Conservation (phyloP, 2,329 filamentous ascomycete genomes). For the Exophiala sp. region DNA sequence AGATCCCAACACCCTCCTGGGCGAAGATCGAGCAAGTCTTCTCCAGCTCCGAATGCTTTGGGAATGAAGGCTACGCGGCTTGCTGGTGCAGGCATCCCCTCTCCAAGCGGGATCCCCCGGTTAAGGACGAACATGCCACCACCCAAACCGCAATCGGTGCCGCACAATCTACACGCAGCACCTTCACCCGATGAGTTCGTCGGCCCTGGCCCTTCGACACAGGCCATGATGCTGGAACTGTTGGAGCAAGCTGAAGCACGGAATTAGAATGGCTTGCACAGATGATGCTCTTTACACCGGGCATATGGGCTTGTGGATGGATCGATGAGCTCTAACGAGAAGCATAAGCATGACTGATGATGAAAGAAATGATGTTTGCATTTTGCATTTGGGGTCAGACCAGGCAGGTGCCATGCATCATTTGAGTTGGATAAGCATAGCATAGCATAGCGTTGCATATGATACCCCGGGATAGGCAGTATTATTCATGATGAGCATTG, state of each 20-base stretch:
- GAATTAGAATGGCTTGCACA: background rate
- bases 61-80: no score
- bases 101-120: no score
- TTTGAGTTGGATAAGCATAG: background rate
- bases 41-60: no score
- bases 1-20: no score
- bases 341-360: background rate
- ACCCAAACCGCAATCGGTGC: background rate
- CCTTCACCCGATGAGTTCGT: conserved; percentile 13
- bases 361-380: background rate
- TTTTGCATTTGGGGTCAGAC: no score
- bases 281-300: background rate
- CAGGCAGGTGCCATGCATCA: no score
- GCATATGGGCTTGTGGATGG: background rate
- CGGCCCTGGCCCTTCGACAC: conserved; percentile 19
- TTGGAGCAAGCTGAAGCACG: conserved; percentile 16
- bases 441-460: background rate
- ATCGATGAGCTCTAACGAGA: background rate
- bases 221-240: conserved; percentile 19
- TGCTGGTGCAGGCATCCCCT: no score
- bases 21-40: no score
- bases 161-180: background rate
- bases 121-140: background rate
- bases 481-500: background rate
- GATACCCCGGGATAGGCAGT: background rate